These are phyloP conservation scores for Linum tenue DNA, from an alignment of 345 rosid species.

Conservation along the genomic window DNA sequence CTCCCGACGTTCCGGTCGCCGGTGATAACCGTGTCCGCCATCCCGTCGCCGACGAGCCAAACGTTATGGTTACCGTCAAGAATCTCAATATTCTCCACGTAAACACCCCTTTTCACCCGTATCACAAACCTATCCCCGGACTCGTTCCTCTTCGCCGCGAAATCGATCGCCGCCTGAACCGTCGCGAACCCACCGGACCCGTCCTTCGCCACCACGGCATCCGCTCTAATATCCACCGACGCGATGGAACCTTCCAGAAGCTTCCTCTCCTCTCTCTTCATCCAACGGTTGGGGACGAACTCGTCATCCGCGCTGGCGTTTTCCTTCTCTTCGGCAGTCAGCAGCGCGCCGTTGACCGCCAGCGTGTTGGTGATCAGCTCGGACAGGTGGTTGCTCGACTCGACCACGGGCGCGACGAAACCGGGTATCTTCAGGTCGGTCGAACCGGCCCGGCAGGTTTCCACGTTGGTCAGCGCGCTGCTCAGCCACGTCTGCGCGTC, in stretches of 20 bases:
- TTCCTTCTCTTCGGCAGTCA: neutral
- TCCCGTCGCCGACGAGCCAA: constrained; percentile 71
- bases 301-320: constrained; percentile 3
- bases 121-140: constrained; percentile 56
- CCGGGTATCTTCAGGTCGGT: constrained; percentile 49
- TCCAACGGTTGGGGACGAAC: constrained; percentile 40
- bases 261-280: constrained; percentile 48
- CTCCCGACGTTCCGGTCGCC: constrained; percentile 59
- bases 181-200: constrained; percentile 52
- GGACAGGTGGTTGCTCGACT: constrained; percentile 30
- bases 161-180: constrained; percentile 55
- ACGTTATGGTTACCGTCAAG: constrained; percentile 42
- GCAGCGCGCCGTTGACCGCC: neutral
- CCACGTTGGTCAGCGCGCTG: constrained; percentile 67
- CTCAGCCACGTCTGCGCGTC: constrained; percentile 84
- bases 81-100: constrained; percentile 52
- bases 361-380: neutral
- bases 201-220: constrained; percentile 68
- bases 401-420: constrained; percentile 42
- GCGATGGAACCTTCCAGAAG: constrained; percentile 20
- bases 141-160: constrained; percentile 44
- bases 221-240: constrained; percentile 23
- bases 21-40: constrained; percentile 51
- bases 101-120: constrained; percentile 54
- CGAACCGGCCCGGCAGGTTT: constrained; percentile 60